phyloP scores from a whole-genome alignment of 345 rosid genomes.

The Combretum micranthum region DNA sequence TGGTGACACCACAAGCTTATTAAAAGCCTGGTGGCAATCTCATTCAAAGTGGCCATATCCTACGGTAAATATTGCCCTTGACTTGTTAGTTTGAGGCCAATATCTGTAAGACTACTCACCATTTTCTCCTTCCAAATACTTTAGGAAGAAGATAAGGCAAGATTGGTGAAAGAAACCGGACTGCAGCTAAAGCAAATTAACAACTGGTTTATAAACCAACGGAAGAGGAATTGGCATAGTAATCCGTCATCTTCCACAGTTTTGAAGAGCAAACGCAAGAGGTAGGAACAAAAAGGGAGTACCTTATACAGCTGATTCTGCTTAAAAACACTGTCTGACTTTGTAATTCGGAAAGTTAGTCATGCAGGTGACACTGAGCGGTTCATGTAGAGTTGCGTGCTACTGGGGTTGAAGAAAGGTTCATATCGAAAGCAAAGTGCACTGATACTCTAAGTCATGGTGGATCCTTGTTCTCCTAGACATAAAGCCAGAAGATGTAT shows the following conservation, averaged over 20 bases:
- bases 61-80: conserved; percentile 33
- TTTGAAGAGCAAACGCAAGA: conserved; percentile 72
- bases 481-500: too few species aligned
- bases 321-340: conserved; percentile 6
- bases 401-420: not conserved
- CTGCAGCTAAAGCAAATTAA: conserved; percentile 83
- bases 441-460: too few species aligned
- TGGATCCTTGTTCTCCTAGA: too few species aligned
- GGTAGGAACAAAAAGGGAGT: conserved; percentile 25
- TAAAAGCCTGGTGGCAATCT: conserved; percentile 89
- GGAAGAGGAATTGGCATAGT: conserved; percentile 86
- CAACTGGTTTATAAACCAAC: conserved; percentile 87
- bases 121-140: conserved; percentile 4
- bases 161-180: conserved; percentile 73
- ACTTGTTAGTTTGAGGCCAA: not conserved
- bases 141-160: conserved; percentile 85
- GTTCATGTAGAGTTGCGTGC: conserved; percentile 10
- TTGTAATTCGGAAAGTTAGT: conserved; percentile 13
- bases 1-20: conserved; percentile 69
- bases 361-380: conserved; percentile 28
- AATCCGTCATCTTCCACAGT: conserved; percentile 53
- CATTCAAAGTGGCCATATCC: conserved; percentile 97
- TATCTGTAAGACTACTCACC: not conserved
- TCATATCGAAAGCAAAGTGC: not conserved
- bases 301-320: not conserved